Conservation (phyloP, 148 eudicot species). For the Talinum fruticosum region DNA sequence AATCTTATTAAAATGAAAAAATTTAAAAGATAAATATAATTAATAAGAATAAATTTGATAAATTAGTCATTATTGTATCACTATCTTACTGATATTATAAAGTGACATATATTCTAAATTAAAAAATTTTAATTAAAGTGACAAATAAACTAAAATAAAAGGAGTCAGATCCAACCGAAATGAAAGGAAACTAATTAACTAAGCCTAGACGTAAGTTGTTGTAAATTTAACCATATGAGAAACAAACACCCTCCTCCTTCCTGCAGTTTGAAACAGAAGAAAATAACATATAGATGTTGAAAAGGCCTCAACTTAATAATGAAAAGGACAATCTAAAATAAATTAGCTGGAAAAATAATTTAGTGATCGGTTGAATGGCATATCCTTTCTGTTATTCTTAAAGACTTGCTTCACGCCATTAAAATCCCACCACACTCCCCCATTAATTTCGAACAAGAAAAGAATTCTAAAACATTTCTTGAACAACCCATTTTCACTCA, state of each 20-base stretch:
- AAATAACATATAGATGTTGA: background rate
- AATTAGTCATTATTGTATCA: too few relatives aligned
- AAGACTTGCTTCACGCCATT: slow-evolving; percentile 35
- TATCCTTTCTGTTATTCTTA: slow-evolving; percentile 16
- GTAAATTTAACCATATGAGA: too few relatives aligned
- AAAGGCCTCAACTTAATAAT: background rate
- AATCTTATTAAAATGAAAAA: too few relatives aligned
- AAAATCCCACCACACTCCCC: slow-evolving; percentile 13
- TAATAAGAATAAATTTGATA: too few relatives aligned
- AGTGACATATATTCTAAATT: too few relatives aligned
- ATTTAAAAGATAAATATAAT: too few relatives aligned
- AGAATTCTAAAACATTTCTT: background rate
- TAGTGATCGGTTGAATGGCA: slow-evolving; percentile 3
- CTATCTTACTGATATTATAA: too few relatives aligned
- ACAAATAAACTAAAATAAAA: too few relatives aligned
- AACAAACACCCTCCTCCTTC: background rate
- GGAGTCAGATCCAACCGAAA: too few relatives aligned
- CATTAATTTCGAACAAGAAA: background rate
- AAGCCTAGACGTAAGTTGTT: too few relatives aligned
- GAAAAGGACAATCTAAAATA: background rate
- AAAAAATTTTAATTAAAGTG: too few relatives aligned
- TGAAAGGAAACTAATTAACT: too few relatives aligned
- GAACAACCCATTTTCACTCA: background rate
- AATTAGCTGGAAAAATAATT: background rate
- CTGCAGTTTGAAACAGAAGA: background rate